Base-by-base conservation (phyloP, 129 eudicot species). In the Calendula officinalis region DNA sequence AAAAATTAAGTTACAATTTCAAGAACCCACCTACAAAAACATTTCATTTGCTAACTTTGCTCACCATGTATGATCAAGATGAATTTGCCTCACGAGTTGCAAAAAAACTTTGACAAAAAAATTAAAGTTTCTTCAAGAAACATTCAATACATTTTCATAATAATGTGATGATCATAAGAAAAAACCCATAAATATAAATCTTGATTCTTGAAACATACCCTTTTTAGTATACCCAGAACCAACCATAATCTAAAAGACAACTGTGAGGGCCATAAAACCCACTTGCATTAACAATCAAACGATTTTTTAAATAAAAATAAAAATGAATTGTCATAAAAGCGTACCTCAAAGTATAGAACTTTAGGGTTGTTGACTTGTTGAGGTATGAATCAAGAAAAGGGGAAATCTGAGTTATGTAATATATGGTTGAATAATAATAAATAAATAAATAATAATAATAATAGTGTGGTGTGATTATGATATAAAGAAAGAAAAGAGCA, bases 311-410 rank as follows among this genome's bases (percentile, higher is more conserved):
- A 54, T 17, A 52, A 27, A 32, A 45, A 14, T 11, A 45, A 0
- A 62, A 66, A 70, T 48, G 55, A 68, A 49, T 68, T 66, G 58
- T 70, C 64, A 70, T 59, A 68, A 74, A 66, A 80, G 68, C 61
- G 58, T 68, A 78, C 85, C 90, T 80, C 76, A 77, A 82, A 76
- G 62, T 74, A 77, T 69, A 81, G 35, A 73, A 71, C 81, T 79
- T 81, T 81, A 66, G 80, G 84, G 86, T 68, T 70, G 59, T 78
- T 60, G 80, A 82, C 84, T 68, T 70, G 59, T 58, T 77, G 74
- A 68, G 58, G 82, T 71, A 78, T 66, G 57, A 53, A 69, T 50
- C 46, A 70, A 45, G 54, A 62, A 62, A 68, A 67, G 62, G 62
- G 57, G n/a, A 46, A 57, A 7, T 15, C 30, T 12, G 17, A 27